Percentiles rank a stretch among this genome's conserved stretches.
phyloP scores from a whole-genome alignment of 2,329 filamentous ascomycete genomes.

The Sclerotinia sclerotiorum region DNA sequence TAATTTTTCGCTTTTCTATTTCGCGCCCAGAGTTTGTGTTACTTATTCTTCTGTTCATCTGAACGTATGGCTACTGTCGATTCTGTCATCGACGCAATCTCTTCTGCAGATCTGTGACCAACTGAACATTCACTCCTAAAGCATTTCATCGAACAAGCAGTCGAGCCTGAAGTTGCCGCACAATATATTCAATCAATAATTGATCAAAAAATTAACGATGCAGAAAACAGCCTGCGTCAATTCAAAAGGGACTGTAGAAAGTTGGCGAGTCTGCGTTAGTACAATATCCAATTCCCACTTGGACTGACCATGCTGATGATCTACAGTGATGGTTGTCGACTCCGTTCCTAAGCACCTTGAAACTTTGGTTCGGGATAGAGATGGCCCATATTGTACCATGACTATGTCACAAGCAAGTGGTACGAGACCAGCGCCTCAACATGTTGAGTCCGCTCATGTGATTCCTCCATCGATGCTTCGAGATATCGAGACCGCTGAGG shows the following conservation, averaged over 20 bases:
- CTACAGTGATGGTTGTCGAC: background rate
- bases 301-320: background rate
- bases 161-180: background rate
- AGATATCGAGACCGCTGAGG: background rate
- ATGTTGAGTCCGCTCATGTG: background rate
- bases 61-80: background rate
- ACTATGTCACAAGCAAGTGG: background rate
- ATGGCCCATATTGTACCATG: constrained; percentile 7
- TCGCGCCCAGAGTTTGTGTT: background rate
- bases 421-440: background rate
- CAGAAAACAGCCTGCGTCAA: background rate
- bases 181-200: background rate
- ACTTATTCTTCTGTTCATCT: background rate
- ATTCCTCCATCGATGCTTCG: background rate
- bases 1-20: background rate
- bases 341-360: background rate
- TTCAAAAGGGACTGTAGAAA: background rate
- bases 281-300: too few species aligned
- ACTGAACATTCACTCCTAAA: background rate
- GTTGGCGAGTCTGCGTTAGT: background rate
- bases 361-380: background rate
- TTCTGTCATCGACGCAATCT: background rate
- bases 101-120: background rate
- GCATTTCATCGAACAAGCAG: background rate
- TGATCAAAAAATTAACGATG: background rate